Percentiles rank a stretch among this genome's conserved stretches.
Evolutionary conservation across 1,284 basidiomycete species (phyloP).

Genomic region (Pulchroboletus neoregius): DNA sequence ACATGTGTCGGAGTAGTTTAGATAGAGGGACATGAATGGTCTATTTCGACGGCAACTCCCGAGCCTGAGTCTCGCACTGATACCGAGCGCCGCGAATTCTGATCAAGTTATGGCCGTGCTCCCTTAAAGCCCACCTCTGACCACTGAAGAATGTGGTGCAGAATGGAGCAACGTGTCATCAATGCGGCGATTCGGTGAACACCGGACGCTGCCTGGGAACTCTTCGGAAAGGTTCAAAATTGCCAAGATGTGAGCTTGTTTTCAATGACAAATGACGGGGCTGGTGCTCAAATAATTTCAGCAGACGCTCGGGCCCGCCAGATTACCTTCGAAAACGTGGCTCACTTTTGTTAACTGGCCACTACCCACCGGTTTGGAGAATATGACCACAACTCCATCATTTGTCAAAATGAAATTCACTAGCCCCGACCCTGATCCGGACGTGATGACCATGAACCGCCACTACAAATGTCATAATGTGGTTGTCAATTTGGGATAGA

Average conservation of each 20-base stretch:
- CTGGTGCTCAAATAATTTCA: not conserved
- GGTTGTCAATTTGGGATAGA: constrained; percentile 15
- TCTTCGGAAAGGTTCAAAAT: not conserved
- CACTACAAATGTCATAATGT: constrained; percentile 15
- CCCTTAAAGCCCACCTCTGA: not conserved
- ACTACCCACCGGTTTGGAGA: too few species aligned
- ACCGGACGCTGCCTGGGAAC: not conserved
- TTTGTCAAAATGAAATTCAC: constrained; percentile 8
- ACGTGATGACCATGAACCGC: constrained; percentile 1
- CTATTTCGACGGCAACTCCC: not conserved
- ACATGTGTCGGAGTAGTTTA: too few species aligned
- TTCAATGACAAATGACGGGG: not conserved
- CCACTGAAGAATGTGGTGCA: not conserved
- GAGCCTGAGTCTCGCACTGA: not conserved
- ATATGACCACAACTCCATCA: not conserved
- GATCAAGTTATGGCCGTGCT: too few species aligned
- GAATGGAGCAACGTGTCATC: too few species aligned
- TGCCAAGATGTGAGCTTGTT: not conserved
- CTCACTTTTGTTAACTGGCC: too few species aligned
- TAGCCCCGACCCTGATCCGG: constrained; percentile 14
- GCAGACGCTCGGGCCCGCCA: not conserved
- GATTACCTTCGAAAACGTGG: not conserved
- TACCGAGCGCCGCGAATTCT: too few species aligned
- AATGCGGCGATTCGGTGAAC: constrained; percentile 2
- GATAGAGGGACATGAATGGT: too few species aligned